Evolutionary conservation across 306 rosid genomes (phyloP), one percentile per base, ranked within the genome.

Genomic region (Ormosia semicastrata): DNA sequence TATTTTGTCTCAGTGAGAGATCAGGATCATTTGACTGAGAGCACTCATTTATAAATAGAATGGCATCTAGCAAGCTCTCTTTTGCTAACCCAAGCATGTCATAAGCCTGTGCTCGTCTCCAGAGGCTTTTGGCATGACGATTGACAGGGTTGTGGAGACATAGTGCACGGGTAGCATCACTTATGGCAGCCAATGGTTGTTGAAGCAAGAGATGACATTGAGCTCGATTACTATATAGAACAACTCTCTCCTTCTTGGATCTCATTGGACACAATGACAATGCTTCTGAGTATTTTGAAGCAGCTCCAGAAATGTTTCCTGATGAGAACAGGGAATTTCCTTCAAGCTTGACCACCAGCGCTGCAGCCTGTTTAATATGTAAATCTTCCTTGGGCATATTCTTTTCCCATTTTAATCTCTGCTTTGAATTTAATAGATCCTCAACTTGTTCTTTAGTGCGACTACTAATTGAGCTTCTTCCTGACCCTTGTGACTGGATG

Each of bases 31-130:
- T 93, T 79, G 99, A 95, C 85, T 92, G 99, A 59, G 99, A 95
- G 78, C 99, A 93, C 88, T 95, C 99, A 13, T 95, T 95, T 81
- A 96, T 96, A 88, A 96, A 96, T 59, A 96, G 84, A 83, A 96
- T 96, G 77, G 99, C 99, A 85, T 93, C 99, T 80, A 96, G 77
- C 80, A 96, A 86, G 83, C 98, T 93, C 88, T 96, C 99, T 73
- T 93, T 96, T 5, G 98, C 97, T 76, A 89, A 82, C 36, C 98
- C 99, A 73, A 96, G 92, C 98, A 96, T 93, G 88, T 96, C 99
- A 46, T 96, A 93, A 40, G 99, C 98, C 84, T 96, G 99, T 58
- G 99, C 98, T 88, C 98, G 89, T 85, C 99, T 93, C 98, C 99
- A 96, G 6, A 96, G 94, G 80, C 98, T 93, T 88, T 96, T 96